Base-by-base conservation (phyloP, 306 rosid genomes). In the Fragaria nilgerrensis region DNA sequence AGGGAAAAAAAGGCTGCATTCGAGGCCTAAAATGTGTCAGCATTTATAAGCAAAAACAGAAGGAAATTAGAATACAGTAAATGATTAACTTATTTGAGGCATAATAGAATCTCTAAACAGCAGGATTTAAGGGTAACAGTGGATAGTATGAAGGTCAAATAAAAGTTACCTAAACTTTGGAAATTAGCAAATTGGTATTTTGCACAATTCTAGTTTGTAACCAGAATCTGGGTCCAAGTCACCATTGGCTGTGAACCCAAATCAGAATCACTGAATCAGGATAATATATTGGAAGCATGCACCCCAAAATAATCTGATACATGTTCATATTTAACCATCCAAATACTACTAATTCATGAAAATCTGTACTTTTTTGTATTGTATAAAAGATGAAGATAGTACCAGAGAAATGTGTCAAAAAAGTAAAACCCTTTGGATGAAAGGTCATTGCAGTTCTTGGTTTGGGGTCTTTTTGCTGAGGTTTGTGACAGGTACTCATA, bases 141-240 rank as follows among this genome's bases (percentile, higher is more conserved):
- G 15, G 55, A 16, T 22, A 23, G 44, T 41, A 58, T 39, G 68
- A 39, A 13, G 29, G 10, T 23, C 53, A 74, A 56, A 58, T 58
- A 74, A 45, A 74, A 74, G n/a, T 39, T 12, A 41, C 68, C 68
- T 63, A 15, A 23, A 8, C 2, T 25, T 74, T 75, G 66, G 27
- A 36, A 8, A 16, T 2, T 63, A 63, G 68, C 68, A 29, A 63
- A 63, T 34, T 32, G 43, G 12, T 14, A 14, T 15, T 65, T 65
- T 8, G 27, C 7, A 34, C 16, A 34, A 36, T 17, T 34, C 27
- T 49, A 14, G 62, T 16, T 58, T 41, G 17, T 13, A 8, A 34
- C 65, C 49, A 34, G n/a, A 73, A 23, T 55, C 52, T n/a, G 27
- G 27, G 2, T 37, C 22, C 29, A 23, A 47, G 25, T 47, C 59